Conservation (phyloP, 2,329 filamentous ascomycete species). For the Colletotrichum lini region DNA sequence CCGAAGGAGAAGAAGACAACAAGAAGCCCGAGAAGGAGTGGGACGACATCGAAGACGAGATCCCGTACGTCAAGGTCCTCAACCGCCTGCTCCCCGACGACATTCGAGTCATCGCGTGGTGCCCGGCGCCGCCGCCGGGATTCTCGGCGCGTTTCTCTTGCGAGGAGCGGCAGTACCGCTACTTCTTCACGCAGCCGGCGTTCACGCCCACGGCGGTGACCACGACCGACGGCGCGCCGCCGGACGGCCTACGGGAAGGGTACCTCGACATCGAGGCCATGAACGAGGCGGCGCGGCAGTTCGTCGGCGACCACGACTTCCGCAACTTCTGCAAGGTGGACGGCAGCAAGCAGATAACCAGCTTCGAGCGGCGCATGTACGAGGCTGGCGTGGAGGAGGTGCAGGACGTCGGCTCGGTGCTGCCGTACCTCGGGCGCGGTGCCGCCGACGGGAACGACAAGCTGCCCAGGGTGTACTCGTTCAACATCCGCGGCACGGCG, state of each 20-base stretch:
- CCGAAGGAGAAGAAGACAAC: constrained; percentile 42
- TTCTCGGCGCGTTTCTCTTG: constrained; percentile 97
- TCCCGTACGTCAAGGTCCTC: constrained; percentile 85
- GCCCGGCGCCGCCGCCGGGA: constrained; percentile 80
- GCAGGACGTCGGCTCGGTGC: constrained; percentile 63
- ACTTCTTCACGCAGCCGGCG: constrained; percentile 97
- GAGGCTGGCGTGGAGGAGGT: constrained; percentile 84
- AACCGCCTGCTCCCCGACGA: constrained; percentile 91
- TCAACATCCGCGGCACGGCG: constrained; percentile 89
- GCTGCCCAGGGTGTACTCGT: constrained; percentile 83
- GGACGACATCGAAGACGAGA: constrained; percentile 84
- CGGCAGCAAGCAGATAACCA: constrained; percentile 87
- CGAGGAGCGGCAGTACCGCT: constrained; percentile 90
- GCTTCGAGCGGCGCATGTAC: constrained; percentile 85
- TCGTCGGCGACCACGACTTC: constrained; percentile 91
- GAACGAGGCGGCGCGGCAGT: constrained; percentile 83
- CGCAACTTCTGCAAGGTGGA: constrained; percentile 98
- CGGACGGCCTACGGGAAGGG: constrained; percentile 68
- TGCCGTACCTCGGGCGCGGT: constrained; percentile 67
- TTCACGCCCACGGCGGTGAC: constrained; percentile 76
- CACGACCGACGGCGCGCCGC: constrained; percentile 52
- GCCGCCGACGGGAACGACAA: constrained; percentile 33
- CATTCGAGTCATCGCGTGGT: constrained; percentile 95
- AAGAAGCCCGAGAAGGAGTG: constrained; percentile 54
- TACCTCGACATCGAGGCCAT: constrained; percentile 92